Conservation (phyloP, 176 grass and related monocot species). For the Bolboschoenus planiculmis region DNA sequence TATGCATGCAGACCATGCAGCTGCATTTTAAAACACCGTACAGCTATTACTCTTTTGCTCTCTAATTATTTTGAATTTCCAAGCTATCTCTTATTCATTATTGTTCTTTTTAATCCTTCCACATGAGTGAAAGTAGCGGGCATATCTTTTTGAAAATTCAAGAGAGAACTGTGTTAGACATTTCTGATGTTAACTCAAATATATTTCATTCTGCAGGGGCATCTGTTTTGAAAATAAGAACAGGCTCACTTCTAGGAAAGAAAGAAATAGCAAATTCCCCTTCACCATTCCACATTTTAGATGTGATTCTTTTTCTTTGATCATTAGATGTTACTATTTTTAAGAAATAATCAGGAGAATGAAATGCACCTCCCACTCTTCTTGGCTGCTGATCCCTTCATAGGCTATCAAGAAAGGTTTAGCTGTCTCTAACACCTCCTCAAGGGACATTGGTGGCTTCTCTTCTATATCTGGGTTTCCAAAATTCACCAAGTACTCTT, state of each 20-base stretch:
- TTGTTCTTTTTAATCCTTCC: background rate
- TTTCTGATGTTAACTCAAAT: background rate
- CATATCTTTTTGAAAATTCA: background rate
- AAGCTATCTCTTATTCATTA: background rate
- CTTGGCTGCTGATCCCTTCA: constrained; percentile 68
- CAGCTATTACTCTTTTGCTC: background rate
- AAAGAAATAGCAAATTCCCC: background rate
- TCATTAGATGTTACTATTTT: background rate
- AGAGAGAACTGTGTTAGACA: background rate
- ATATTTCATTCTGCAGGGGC: background rate
- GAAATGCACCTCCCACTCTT: constrained; percentile 86
- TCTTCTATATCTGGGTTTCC: constrained; percentile 71
- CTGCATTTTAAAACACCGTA: no score
- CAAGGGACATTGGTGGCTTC: constrained; percentile 76
- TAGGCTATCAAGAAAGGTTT: constrained; percentile 85
- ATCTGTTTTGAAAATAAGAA: background rate
- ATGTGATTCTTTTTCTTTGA: background rate
- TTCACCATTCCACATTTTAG: background rate
- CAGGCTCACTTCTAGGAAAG: background rate
- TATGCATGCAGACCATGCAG: no score
- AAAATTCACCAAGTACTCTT: constrained; percentile 59
- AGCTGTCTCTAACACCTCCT: constrained; percentile 56
- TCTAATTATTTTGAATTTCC: background rate
- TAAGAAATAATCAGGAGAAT: background rate
- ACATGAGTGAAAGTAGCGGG: background rate